Evolutionary conservation across 306 rosid genomes (phyloP).

Genomic region (Begonia peltatifolia): DNA sequence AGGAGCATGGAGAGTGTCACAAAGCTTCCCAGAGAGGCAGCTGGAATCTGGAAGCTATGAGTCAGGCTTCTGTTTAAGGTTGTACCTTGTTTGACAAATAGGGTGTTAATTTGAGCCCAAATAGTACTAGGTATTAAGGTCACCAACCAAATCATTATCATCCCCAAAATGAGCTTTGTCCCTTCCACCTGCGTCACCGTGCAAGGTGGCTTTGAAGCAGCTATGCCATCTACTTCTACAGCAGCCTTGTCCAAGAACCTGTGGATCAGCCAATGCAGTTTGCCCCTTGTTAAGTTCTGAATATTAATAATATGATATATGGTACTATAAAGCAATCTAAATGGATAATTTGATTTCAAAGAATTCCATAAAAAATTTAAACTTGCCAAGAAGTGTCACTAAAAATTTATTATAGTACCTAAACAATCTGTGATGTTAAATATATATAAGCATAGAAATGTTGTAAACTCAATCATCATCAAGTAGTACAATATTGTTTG

Average conservation of each 20-base stretch:
- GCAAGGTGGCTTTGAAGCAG: constrained; percentile 21
- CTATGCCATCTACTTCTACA: constrained; percentile 19
- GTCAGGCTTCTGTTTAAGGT: constrained; percentile 29
- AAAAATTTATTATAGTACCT: too few species aligned
- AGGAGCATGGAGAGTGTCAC: constrained; percentile 45
- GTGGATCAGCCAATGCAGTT: constrained; percentile 3
- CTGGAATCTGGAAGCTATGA: constrained; percentile 23
- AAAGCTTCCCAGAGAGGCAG: constrained; percentile 51
- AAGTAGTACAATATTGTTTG: too few species aligned
- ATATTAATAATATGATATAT: too few species aligned
- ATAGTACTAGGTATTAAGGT: constrained; percentile 55
- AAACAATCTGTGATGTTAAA: too few species aligned
- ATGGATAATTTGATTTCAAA: too few species aligned
- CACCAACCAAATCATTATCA: constrained; percentile 55
- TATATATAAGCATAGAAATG: too few species aligned
- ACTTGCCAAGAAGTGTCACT: too few species aligned
- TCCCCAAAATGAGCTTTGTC: constrained; percentile 38
- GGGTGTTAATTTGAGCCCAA: constrained; percentile 61
- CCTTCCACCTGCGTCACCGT: constrained; percentile 71
- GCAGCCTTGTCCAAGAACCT: constrained; percentile 79
- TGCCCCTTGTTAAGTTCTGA: neutral
- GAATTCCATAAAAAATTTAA: too few species aligned
- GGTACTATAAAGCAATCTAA: too few species aligned
- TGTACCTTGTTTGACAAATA: constrained; percentile 58
- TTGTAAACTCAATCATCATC: too few species aligned